Evolutionary conservation across 352 stramenopile species (phyloP), one percentile per base, ranked within the genome.

Genomic region (Phytophthora nicotianae): DNA sequence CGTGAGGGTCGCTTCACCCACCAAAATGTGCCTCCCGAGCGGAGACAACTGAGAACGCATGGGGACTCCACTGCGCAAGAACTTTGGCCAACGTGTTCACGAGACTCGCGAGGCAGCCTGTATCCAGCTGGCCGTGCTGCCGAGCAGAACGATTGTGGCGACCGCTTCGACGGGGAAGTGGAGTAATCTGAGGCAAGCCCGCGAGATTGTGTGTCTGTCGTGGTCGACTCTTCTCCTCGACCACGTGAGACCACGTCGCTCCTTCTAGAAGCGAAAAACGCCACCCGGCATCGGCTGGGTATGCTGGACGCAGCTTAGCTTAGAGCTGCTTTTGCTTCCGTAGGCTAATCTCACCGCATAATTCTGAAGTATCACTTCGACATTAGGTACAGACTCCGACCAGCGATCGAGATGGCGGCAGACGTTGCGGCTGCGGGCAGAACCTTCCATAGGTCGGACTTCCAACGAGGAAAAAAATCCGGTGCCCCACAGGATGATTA

Each of bases 401-500:
- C 11, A 38, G 32, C 42, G 21, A 19, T n/a, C 23, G 26, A 35
- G 43, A 14, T 27, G 10, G 16, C 32, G 21, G 23, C 43, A 33
- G 23, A 35, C 43, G 1, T 17, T 27, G 10, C 13, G 35, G 35
- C 10, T 29, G 24, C 24, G 7, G 24, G 24, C 24, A 8, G 24
- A n/a, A n/a, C 24, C 24, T 29, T 4, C 24, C 19, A n/a, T 20
- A 46, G 35, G 35, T 48, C 50, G 50, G 50, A 57, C 33, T 47
- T 57, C 29, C 26, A 13, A 13, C 9, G 6, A 23, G 14, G 9
- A 29, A 54, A 65, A 65, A 66, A 60, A 66, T 66, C 58, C 49
- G 50, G 42, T 55, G 50, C 19, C 40, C 5, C 50, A 41, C 52
- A 29, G 51, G 48, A 65, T 65, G 59, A 68, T 68, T 68, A 68